Base-by-base conservation (phyloP, 768 basidiomycete genomes). In the Hortiboletus campestris region DNA sequence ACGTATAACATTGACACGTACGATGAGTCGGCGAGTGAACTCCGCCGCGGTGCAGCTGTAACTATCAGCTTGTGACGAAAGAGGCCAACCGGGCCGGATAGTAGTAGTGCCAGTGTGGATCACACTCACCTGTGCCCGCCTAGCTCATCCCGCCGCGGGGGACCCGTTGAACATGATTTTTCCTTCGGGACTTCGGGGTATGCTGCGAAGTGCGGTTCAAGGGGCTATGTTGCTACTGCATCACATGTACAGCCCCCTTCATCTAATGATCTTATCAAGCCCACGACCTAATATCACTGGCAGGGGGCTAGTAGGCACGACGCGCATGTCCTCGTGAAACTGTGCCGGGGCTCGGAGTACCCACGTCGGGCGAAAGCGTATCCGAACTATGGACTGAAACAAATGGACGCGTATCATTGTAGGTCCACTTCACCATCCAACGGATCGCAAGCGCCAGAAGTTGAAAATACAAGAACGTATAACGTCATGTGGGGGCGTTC, bases 41-140 rank as follows among this genome's bases (percentile, higher is more conserved):
- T 39, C 52, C 42, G 41, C 6, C n/a, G n/a, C n/a, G n/a, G 40
- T 61, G 65, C n/a, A n/a, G n/a, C 51, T 57, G 64, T 61, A 22
- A 31, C n/a, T n/a, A 63, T 31, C 46, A 45, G 48, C 31, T n/a
- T n/a, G 35, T 35, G 17, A 41, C 17, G 19, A 1, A 16, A 38
- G 25, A 40, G 20, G 38, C 19, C 22, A 40, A 34, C 22, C 25
- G 34, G 7, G n/a, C 25, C 25, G 25, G 41, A 32, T 7, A 29
- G 31, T 14, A 3, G 25, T 25, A 25, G 25, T n/a, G n/a, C n/a
- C n/a, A n/a, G n/a, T 25, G 25, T 25, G 4, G 25, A 41, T 34
- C 34, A 36, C 35, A 22, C 55, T 62, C 49, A 53, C 60, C 63
- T 53, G 53, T 52, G 35, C 8, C 34, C 53, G 40, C 40, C 34